Evolutionary conservation across 345 rosid species (phyloP), one percentile per base, ranked within the genome.

Genomic region (Carallia brachiata): DNA sequence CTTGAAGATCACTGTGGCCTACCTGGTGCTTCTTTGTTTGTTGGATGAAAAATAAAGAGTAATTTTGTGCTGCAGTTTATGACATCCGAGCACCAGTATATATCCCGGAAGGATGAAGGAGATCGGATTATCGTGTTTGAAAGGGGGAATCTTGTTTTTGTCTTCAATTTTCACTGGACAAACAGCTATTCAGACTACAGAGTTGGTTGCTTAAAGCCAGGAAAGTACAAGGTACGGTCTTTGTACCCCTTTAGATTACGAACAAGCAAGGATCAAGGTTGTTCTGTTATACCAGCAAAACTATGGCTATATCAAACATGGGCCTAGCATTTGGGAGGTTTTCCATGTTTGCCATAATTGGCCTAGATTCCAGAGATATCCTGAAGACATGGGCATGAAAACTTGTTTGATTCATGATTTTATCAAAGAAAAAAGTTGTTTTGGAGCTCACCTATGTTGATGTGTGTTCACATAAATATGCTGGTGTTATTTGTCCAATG

Each of bases 101-200:
- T 94, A 68, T 94, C 98, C 12, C 85, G 96, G 39, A 91, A 86
- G 79, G 90, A 88, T 67, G 91, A 90, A 83, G 93, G 90, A 7
- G 98, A 94, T 72, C 83, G 84, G 78, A 59, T 86, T 34, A 79
- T 94, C 63, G 95, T 88, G 37, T 88, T 94, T 57, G 98, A 94
- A 79, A 88, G 90, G 74, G 98, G 90, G 48, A 81, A 90, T 73
- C 87, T 94, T 57, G 89, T 94, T 76, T 91, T 94, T 44, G 96
- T 91, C 74, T 90, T 90, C 81, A 94, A 94, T 75, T 94, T 94
- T 75, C 97, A 94, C 73, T 91, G 97, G 98, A 79, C 69, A 70
- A 87, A 83, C 68, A 94, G 96, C 81, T 94, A 91, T 77, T 85
- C 83, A 13, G 90, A 90, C 73, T 94, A 90, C 81, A 84, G 86